Conservation (phyloP, 805 yeast species). For the Cyberlindnera euphorbiae region DNA sequence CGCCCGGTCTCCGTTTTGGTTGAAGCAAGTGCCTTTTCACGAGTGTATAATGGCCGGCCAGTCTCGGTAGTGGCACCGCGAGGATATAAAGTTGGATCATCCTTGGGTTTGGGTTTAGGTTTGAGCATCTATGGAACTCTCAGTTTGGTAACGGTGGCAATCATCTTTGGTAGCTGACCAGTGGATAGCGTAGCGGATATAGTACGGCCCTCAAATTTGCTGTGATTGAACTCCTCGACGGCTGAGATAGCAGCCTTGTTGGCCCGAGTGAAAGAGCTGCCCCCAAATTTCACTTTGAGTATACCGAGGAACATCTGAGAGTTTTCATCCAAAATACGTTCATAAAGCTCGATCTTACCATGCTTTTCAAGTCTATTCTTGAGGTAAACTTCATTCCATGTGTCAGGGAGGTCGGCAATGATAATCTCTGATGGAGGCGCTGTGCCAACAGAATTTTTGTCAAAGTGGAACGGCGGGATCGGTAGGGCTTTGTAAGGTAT, state of each 20-base stretch:
- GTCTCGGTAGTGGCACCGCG: too few species aligned
- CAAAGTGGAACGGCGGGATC: constrained; percentile 39
- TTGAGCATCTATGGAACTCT: constrained; percentile 10
- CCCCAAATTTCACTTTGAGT: constrained; percentile 53
- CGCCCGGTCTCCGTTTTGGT: too few species aligned
- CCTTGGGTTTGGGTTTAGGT: constrained; percentile 31
- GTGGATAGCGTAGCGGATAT: constrained; percentile 52
- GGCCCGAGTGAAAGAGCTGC: too few species aligned
- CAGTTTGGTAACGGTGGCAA: neutral
- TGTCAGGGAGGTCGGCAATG: constrained; percentile 58
- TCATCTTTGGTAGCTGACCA: constrained; percentile 26
- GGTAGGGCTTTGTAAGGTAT: constrained; percentile 40
- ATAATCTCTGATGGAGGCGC: constrained; percentile 69
- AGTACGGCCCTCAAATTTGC: constrained; percentile 47
- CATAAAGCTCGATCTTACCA: constrained; percentile 60
- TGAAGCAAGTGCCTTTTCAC: too few species aligned
- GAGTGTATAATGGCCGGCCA: neutral
- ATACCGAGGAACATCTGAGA: constrained; percentile 79
- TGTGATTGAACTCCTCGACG: constrained; percentile 33
- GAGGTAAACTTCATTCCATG: constrained; percentile 40
- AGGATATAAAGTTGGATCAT: too few species aligned
- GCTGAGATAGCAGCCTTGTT: constrained; percentile 44
- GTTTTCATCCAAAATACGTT: constrained; percentile 60
- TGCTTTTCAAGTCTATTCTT: constrained; percentile 46
- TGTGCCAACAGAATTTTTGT: constrained; percentile 69